A percentile compares a stretch with the other conserved stretches of the same genome.
phyloP scores from a whole-genome alignment of 2,329 filamentous ascomycete species.

The Penicillium thymicola region DNA sequence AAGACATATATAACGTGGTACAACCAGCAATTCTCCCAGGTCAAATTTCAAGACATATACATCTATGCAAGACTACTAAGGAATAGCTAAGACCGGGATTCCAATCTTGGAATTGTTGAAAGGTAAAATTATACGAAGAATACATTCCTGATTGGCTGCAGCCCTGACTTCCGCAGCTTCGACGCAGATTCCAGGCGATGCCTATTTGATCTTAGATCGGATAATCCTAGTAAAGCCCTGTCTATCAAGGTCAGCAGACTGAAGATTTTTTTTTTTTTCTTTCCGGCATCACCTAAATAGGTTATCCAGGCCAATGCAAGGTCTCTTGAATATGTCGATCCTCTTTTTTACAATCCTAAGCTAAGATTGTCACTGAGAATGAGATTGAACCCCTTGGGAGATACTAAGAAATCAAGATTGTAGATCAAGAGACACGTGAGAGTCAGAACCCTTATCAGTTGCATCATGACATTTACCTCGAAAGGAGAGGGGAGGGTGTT shows the following conservation, averaged over 20 bases:
- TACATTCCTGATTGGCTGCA: constrained; percentile 11
- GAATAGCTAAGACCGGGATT: background rate
- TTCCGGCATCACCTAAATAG: constrained; percentile 15
- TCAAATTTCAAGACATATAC: background rate
- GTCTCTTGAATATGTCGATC: constrained; percentile 1
- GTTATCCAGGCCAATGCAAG: constrained; percentile 9
- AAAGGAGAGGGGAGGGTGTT: background rate
- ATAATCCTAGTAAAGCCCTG: constrained; percentile 3
- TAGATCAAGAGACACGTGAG: constrained; percentile 21
- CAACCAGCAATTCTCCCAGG: background rate
- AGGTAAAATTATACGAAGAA: background rate
- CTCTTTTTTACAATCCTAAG: background rate
- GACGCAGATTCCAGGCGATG: constrained; percentile 17
- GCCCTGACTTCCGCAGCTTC: constrained; percentile 9
- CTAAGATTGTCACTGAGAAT: background rate
- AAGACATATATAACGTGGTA: background rate
- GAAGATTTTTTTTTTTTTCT: constrained; percentile 8
- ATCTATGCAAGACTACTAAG: background rate
- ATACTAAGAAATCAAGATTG: background rate
- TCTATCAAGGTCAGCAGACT: constrained; percentile 19
- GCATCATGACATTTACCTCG: constrained; percentile 10
- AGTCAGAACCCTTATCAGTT: constrained; percentile 21
- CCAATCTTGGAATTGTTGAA: background rate
- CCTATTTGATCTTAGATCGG: constrained; percentile 17
- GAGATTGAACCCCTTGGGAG: background rate